Evolutionary conservation across 225 moss, liverwort and hornwort species (phyloP).

Genomic region (Straminergon stramineum): DNA sequence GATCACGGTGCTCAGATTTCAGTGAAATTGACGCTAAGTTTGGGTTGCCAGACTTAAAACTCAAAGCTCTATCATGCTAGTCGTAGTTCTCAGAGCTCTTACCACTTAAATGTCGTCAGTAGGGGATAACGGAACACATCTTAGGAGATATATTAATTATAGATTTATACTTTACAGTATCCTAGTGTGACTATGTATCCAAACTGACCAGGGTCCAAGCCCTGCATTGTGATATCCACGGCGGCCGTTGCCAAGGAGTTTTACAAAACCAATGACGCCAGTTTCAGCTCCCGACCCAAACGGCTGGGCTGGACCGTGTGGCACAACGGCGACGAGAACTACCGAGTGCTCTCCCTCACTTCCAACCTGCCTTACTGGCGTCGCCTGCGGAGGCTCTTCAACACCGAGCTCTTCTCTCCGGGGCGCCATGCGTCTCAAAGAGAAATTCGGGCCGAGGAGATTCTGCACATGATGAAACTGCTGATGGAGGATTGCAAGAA

Average conservation of each 20-base stretch:
- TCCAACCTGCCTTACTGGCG: not conserved
- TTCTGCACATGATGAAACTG: constrained; percentile 3
- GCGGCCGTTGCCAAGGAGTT: not conserved
- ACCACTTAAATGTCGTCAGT: too few relatives aligned
- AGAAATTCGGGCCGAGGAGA: not conserved
- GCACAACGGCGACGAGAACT: not conserved
- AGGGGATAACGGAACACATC: not conserved
- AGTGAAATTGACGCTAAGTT: not conserved
- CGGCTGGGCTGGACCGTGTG: not conserved
- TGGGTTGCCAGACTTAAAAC: not conserved
- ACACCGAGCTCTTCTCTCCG: constrained; percentile 7
- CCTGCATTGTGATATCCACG: not conserved
- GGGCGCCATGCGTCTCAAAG: not conserved
- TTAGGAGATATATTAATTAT: too few relatives aligned
- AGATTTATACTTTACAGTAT: too few relatives aligned
- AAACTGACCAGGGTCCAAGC: not conserved
- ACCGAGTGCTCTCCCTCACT: not conserved
- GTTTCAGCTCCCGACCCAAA: not conserved
- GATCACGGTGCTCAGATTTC: not conserved
- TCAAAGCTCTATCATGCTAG: not conserved
- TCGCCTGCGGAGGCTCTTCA: not conserved
- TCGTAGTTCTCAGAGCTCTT: not conserved
- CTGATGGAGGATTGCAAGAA: not conserved
- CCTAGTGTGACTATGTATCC: not conserved
- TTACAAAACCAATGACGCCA: not conserved